Evolutionary conservation across 306 rosid genomes (phyloP).

Genomic region (Castanea crenata): DNA sequence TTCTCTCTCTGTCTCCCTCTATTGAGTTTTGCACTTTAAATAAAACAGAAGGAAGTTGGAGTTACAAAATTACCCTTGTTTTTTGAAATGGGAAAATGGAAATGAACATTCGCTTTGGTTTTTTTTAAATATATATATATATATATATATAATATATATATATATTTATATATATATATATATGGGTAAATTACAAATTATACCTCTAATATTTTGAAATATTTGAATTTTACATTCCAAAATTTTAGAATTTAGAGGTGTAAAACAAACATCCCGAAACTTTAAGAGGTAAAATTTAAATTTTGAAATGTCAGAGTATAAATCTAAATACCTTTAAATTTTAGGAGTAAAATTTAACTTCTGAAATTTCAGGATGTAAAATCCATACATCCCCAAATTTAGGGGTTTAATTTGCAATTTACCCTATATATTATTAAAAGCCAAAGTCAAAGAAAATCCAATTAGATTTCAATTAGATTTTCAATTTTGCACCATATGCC

Average conservation of each 20-base stretch:
- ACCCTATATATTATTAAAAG: no score
- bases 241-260: rapidly evolving
- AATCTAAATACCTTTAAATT: no score
- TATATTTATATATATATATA: no score
- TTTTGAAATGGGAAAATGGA: background rate
- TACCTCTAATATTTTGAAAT: rapidly evolving
- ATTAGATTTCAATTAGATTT: no score
- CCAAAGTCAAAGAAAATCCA: no score
- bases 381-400: rapidly evolving
- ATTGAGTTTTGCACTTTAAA: conserved; percentile 32
- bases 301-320: no score
- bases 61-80: conserved; percentile 55
- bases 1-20: background rate
- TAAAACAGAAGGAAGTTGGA: background rate
- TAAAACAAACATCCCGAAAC: rapidly evolving
- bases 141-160: no score
- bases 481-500: no score
- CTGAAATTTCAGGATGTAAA: rapidly evolving
- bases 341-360: no score
- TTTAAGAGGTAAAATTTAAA: no score
- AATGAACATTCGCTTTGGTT: background rate
- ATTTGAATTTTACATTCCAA: rapidly evolving
- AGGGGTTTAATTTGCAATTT: no score
- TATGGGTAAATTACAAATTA: background rate
- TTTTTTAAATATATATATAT: no score